These are phyloP conservation scores for Penstemon barbatus DNA, from an alignment of 257 asterid genomes.

Conservation along the genomic window DNA sequence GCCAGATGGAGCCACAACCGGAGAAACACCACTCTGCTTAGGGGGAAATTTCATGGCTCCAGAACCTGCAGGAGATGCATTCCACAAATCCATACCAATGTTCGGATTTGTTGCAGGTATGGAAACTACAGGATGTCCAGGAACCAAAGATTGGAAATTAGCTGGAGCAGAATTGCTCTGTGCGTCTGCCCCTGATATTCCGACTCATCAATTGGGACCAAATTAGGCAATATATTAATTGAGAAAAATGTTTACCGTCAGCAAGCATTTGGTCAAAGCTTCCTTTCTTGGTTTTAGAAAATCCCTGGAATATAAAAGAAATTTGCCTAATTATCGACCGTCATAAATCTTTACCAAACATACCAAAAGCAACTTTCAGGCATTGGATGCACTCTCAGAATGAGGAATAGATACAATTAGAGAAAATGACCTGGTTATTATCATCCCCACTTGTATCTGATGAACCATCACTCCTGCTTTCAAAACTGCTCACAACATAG, in stretches of 20 bases:
- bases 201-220: slow-evolving; percentile 16
- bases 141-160: slow-evolving; percentile 54
- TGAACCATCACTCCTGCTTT: slow-evolving; percentile 83
- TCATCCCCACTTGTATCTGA: slow-evolving; percentile 84
- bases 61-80: slow-evolving; percentile 66
- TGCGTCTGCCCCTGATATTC: slow-evolving; percentile 64
- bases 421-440: slow-evolving; percentile 55
- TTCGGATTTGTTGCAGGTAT: slow-evolving; percentile 75
- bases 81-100: slow-evolving; percentile 95
- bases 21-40: slow-evolving; percentile 52
- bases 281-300: slow-evolving; percentile 71
- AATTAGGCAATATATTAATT: slow-evolving; percentile 14
- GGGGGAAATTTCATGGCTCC: slow-evolving; percentile 66
- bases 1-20: slow-evolving; percentile 57
- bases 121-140: slow-evolving; percentile 67
- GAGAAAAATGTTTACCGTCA: slow-evolving; percentile 57
- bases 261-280: slow-evolving; percentile 96
- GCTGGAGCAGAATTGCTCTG: slow-evolving; percentile 50
- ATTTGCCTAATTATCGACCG: slow-evolving; percentile 18
- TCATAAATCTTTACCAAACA: slow-evolving; percentile 5
- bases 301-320: slow-evolving; percentile 51
- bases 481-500: slow-evolving; percentile 64
- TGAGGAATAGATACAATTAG: neutral
- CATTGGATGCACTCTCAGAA: slow-evolving; percentile 4
- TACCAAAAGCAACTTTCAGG: neutral